Base-by-base conservation (phyloP, 2,329 filamentous ascomycete genomes). In the Zymoseptoria passerinii region DNA sequence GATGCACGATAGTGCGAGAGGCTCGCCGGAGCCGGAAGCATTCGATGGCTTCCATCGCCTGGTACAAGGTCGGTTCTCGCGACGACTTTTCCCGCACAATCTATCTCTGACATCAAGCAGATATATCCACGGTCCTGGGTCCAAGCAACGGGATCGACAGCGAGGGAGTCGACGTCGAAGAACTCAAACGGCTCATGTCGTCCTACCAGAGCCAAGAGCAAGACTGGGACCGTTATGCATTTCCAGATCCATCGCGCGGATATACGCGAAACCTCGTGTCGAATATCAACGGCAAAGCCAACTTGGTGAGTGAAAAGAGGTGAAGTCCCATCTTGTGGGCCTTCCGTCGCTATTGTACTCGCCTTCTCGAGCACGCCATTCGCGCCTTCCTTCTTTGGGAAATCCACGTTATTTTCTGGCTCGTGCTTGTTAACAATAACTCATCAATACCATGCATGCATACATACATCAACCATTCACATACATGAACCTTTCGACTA, bases 201-300 rank as follows among this genome's bases (percentile, higher is more conserved):
- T 76, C 81, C 28, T 96, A 96, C 74, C 72, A 80, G 54, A 90
- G 88, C 52, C 76, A 83, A 48, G 79, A 86, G 57, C 73, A 77
- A 27, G 86, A 92, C 57, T 96, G 92, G 92, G 71, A 76, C 55
- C 80, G 78, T 62, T 96, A 89, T 74, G 89, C 88, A 28, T 81
- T 92, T 66, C 81, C 81, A n/a, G 87, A 95, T 68, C 66, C 76
- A 18, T 84, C 79, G 63, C 80, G 85, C 67, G 81, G 82, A 1
- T 96, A 96, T 73, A 96, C 92, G 10, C 79, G 92, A 57, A 96
- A 96, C 70, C 81, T 96, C 3, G 90, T 96, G 50, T 90, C 95
- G 68, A 87, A 91, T 70, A 90, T 91, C 2, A 96, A 96, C 66
- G 90, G 85, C 59, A 89, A 89, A 73, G 86, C 84, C 68, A 90